phyloP scores from a whole-genome alignment of 2,329 filamentous ascomycete genomes.

The Colletotrichum shisoi region DNA sequence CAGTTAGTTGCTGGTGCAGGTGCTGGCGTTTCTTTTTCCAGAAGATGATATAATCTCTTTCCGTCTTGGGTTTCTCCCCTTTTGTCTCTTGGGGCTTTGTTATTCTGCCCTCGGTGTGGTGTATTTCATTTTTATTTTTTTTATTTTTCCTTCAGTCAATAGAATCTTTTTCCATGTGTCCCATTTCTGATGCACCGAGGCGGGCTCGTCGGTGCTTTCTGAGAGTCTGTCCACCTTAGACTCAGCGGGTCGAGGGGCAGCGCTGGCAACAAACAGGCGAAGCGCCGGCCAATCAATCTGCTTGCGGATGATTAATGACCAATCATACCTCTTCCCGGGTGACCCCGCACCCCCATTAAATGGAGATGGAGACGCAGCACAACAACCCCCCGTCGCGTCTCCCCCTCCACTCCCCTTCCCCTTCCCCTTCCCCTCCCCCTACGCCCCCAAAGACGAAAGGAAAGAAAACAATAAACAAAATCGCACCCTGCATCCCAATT shows the following conservation, averaged over 20 bases:
- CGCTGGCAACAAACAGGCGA: background rate
- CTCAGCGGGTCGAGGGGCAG: conserved; percentile 23
- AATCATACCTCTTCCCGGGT: background rate
- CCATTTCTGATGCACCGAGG: conserved; percentile 1
- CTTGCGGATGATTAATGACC: background rate
- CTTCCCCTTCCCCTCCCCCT: no score
- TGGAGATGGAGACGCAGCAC: conserved; percentile 18
- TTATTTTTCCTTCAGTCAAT: background rate
- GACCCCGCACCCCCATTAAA: conserved; percentile 29
- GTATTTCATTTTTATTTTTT: conserved; percentile 6
- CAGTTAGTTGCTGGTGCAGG: background rate
- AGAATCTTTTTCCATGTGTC: conserved; percentile 17
- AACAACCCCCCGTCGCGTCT: conserved; percentile 32
- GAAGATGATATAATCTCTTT: background rate
- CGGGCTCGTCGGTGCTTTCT: conserved; percentile 21
- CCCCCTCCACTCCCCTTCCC: no score
- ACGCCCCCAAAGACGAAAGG: background rate
- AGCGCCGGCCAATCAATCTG: background rate
- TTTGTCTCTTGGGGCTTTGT: background rate
- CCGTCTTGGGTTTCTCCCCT: background rate
- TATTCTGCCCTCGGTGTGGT: background rate
- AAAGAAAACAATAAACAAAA: conserved; percentile 47
- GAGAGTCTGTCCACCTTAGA: background rate
- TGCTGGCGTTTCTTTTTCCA: conserved; percentile 11
- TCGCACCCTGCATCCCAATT: background rate